These are phyloP conservation scores for Coprinopsis marcescibilis DNA, from an alignment of 768 basidiomycete species.

Conservation along the genomic window DNA sequence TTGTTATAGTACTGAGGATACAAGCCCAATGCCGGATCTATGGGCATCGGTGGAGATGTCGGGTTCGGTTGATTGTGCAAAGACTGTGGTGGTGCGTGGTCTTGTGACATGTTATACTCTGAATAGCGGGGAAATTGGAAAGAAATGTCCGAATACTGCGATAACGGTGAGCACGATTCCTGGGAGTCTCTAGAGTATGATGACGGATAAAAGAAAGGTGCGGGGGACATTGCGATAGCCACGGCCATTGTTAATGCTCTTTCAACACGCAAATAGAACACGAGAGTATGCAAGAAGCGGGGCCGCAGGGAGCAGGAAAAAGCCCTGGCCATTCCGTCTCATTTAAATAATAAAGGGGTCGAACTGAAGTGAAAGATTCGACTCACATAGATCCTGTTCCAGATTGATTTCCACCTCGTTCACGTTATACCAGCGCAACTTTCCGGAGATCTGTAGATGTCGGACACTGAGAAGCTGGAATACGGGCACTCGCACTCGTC, in stretches of 20 bases:
- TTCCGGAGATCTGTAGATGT: neutral
- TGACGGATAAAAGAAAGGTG: slow-evolving; percentile 30
- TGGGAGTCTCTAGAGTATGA: slow-evolving; percentile 14
- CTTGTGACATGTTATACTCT: slow-evolving; percentile 31
- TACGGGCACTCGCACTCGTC: neutral
- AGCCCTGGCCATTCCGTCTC: too few relatives aligned
- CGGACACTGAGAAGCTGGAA: too few relatives aligned
- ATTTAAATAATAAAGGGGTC: too few relatives aligned
- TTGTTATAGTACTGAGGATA: slow-evolving; percentile 62
- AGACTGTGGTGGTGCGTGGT: slow-evolving; percentile 35
- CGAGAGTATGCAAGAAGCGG: too few relatives aligned
- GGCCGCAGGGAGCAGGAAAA: too few relatives aligned
- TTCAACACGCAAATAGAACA: too few relatives aligned
- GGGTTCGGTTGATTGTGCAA: slow-evolving; percentile 54
- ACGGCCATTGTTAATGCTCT: neutral
- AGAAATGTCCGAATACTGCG: slow-evolving; percentile 16
- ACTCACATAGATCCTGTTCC: too few relatives aligned
- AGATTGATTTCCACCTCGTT: too few relatives aligned
- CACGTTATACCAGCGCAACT: neutral
- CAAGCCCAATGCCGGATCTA: slow-evolving; percentile 67
- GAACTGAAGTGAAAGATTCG: too few relatives aligned
- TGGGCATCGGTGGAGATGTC: slow-evolving; percentile 56
- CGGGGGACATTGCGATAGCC: slow-evolving; percentile 11
- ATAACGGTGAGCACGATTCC: neutral
- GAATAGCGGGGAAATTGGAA: slow-evolving; percentile 24